Conservation (phyloP, 345 rosid genomes). For the Citrus unshiu region DNA sequence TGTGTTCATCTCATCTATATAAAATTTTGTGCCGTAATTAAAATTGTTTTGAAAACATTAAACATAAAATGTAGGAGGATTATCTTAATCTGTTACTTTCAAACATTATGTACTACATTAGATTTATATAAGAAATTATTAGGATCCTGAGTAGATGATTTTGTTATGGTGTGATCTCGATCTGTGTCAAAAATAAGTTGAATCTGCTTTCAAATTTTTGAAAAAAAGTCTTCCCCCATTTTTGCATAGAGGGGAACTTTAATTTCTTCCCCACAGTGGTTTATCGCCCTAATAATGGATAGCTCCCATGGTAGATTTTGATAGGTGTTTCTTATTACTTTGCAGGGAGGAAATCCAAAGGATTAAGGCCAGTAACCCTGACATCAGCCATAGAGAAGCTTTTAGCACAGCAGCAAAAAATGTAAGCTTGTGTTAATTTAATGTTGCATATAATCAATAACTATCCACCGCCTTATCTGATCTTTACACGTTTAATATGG, state of each 20-base stretch:
- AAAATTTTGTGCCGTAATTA: too few relatives aligned
- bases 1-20: not conserved
- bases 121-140: too few relatives aligned
- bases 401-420: slow-evolving; percentile 98
- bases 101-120: too few relatives aligned
- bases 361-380: slow-evolving; percentile 93
- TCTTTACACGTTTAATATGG: not conserved
- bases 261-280: too few relatives aligned
- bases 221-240: too few relatives aligned
- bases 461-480: not conserved
- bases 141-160: too few relatives aligned
- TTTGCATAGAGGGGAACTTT: too few relatives aligned
- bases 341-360: slow-evolving; percentile 96
- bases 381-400: slow-evolving; percentile 95
- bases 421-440: slow-evolving; percentile 37
- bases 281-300: too few relatives aligned
- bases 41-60: not conserved
- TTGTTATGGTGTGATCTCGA: not conserved
- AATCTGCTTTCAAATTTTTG: too few relatives aligned
- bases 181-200: not conserved
- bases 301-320: not conserved
- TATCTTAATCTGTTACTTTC: too few relatives aligned
- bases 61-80: too few relatives aligned
- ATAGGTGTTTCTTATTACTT: not conserved
- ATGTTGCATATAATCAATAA: not conserved